Conservation (phyloP, 805 yeast species). For the Brettanomyces anomalus region DNA sequence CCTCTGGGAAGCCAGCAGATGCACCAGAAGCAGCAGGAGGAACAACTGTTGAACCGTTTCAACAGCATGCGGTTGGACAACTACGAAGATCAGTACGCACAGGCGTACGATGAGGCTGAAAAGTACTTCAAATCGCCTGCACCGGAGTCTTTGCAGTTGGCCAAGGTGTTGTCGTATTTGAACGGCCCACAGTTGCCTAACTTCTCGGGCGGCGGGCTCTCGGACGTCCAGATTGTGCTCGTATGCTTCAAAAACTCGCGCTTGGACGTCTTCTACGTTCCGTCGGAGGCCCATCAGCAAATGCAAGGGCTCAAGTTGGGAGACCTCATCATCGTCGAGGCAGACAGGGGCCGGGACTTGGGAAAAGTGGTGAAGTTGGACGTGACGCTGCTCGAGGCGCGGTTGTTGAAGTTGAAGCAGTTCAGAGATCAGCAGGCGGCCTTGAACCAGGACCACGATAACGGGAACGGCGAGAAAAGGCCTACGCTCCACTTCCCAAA, state of each 20-base stretch:
- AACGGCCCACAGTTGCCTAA: constrained; percentile 21
- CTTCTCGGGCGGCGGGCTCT: constrained; percentile 24
- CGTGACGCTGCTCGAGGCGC: constrained; percentile 57
- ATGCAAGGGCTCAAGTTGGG: constrained; percentile 34
- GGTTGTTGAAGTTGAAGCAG: constrained; percentile 55
- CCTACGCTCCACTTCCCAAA: constrained; percentile 61
- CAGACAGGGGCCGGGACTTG: constrained; percentile 72
- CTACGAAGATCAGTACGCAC: constrained; percentile 19
- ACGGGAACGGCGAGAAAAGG: constrained; percentile 8
- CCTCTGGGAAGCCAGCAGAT: constrained; percentile 8
- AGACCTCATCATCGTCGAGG: constrained; percentile 74
- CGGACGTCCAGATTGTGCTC: constrained; percentile 35
- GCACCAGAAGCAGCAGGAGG: constrained; percentile 7
- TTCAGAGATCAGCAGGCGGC: constrained; percentile 67
- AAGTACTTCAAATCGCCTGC: constrained; percentile 21
- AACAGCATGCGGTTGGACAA: constrained; percentile 8
- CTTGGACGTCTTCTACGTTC: constrained; percentile 64
- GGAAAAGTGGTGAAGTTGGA: constrained; percentile 55
- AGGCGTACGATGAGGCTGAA: constrained; percentile 19
- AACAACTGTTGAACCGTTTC: constrained; percentile 9
- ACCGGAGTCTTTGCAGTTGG: constrained; percentile 15
- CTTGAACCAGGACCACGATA: constrained; percentile 28
- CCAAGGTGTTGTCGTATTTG: constrained; percentile 15
- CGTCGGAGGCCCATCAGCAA: constrained; percentile 24
- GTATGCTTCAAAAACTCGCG: constrained; percentile 77